phyloP scores from a whole-genome alignment of 2,329 filamentous ascomycete species.

The Diaporthe eres region DNA sequence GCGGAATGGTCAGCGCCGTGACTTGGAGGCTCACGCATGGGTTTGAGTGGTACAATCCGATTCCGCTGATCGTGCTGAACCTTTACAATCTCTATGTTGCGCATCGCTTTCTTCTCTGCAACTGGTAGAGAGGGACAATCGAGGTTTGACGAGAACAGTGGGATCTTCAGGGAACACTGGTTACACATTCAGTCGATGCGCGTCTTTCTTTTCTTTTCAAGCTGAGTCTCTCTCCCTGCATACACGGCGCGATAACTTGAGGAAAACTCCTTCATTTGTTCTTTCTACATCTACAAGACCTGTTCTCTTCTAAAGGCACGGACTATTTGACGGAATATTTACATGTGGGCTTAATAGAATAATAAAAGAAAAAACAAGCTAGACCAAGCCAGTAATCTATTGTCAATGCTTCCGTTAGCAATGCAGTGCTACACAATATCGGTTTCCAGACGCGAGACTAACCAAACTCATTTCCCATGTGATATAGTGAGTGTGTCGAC shows the following conservation, averaged over 20 bases:
- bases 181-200: no score
- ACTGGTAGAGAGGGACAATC: conserved; percentile 42
- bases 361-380: neutral
- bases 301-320: neutral
- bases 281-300: neutral
- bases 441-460: no score
- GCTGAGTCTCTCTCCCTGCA: neutral
- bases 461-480: no score
- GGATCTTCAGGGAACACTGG: no score
- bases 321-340: rapidly evolving
- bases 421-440: no score
- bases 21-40: conserved; percentile 52
- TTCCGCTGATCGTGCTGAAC: conserved; percentile 56
- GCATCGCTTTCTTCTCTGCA: conserved; percentile 56
- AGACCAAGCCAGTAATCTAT: no score
- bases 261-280: neutral
- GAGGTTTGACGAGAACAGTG: neutral
- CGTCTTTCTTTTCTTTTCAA: neutral
- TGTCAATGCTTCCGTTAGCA: no score
- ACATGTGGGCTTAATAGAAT: neutral
- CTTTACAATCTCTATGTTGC: conserved; percentile 56
- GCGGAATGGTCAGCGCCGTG: conserved; percentile 52
- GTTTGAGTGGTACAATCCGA: conserved; percentile 56
- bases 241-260: neutral
- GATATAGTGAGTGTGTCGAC: no score